Conservation (phyloP, 805 yeast genomes). For the Vanderwaltozyma tropicalis region DNA sequence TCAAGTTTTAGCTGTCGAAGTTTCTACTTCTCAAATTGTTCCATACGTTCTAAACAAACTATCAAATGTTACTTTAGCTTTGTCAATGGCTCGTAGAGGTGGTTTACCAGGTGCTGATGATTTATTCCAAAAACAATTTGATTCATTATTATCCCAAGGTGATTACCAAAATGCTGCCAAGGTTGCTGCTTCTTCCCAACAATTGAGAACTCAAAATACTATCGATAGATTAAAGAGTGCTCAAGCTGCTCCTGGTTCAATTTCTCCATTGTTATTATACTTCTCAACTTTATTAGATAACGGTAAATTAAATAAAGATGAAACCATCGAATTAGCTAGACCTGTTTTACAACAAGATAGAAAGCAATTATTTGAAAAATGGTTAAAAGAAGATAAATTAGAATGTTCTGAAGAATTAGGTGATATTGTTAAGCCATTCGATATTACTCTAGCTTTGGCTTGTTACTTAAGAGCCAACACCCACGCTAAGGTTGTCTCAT, state of each 20-base stretch:
- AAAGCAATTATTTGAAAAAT: slow-evolving; percentile 85
- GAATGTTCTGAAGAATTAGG: slow-evolving; percentile 96
- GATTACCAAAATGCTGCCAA: slow-evolving; percentile 90
- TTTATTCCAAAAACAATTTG: slow-evolving; percentile 84
- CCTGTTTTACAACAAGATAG: slow-evolving; percentile 95
- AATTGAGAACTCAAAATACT: slow-evolving; percentile 87
- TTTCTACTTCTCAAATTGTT: slow-evolving; percentile 72
- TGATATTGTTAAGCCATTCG: slow-evolving; percentile 85
- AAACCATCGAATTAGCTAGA: slow-evolving; percentile 86
- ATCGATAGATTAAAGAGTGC: slow-evolving; percentile 83
- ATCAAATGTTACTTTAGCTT: slow-evolving; percentile 77
- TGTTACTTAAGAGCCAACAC: slow-evolving; percentile 77
- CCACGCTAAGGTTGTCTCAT: slow-evolving; percentile 81
- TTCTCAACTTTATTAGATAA: slow-evolving; percentile 84
- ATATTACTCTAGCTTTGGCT: slow-evolving; percentile 76
- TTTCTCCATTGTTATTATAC: slow-evolving; percentile 88
- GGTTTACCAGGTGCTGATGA: slow-evolving; percentile 96
- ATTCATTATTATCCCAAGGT: slow-evolving; percentile 69
- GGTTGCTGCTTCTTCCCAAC: slow-evolving; percentile 90
- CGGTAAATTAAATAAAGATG: slow-evolving; percentile 85
- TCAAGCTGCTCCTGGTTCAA: slow-evolving; percentile 88
- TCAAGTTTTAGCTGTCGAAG: slow-evolving; percentile 86
- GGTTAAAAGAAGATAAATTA: slow-evolving; percentile 91
- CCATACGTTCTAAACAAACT: slow-evolving; percentile 83
- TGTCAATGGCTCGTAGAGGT: slow-evolving; percentile 77